Conservation (phyloP, 2,329 filamentous ascomycete species). For the Trichophyton schoenleinii region DNA sequence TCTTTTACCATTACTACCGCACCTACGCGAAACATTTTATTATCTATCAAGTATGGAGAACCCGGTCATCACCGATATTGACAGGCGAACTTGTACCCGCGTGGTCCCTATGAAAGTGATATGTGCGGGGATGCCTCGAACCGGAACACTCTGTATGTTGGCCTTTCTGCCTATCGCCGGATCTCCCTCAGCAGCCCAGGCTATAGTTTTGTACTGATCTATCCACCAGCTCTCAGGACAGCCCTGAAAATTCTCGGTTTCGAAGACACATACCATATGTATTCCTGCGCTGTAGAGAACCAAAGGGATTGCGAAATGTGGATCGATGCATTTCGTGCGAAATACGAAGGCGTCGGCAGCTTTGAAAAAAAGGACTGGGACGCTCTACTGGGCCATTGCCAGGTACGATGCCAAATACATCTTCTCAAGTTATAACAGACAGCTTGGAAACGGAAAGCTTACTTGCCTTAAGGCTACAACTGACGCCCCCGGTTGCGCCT, state of each 20-base stretch:
- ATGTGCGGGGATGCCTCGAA: slow-evolving; percentile 8
- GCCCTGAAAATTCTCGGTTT: slow-evolving; percentile 56
- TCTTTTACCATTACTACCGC: too few relatives aligned
- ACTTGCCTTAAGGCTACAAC: slow-evolving; percentile 43
- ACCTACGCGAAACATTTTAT: background rate
- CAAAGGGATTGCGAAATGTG: slow-evolving; percentile 56
- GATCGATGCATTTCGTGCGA: slow-evolving; percentile 54
- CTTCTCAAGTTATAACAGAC: background rate
- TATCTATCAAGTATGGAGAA: background rate
- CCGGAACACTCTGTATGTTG: slow-evolving; percentile 8
- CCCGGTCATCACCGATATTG: slow-evolving; percentile 2
- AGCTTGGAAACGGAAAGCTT: background rate
- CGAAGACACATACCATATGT: slow-evolving; percentile 61
- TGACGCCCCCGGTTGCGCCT: slow-evolving; percentile 56
- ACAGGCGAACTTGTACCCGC: slow-evolving; percentile 4
- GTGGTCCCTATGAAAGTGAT: slow-evolving; percentile 9
- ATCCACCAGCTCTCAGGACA: slow-evolving; percentile 45
- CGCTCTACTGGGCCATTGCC: slow-evolving; percentile 52
- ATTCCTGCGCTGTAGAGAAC: slow-evolving; percentile 53
- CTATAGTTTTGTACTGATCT: background rate
- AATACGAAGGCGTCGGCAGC: slow-evolving; percentile 48
- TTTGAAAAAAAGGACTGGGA: slow-evolving; percentile 59
- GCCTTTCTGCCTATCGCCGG: background rate
- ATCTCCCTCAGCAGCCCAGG: background rate
- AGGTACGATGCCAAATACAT: slow-evolving; percentile 17